These are phyloP conservation scores for Ophiostoma ulmi DNA, from an alignment of 2,329 filamentous ascomycete genomes.

Conservation along the genomic window DNA sequence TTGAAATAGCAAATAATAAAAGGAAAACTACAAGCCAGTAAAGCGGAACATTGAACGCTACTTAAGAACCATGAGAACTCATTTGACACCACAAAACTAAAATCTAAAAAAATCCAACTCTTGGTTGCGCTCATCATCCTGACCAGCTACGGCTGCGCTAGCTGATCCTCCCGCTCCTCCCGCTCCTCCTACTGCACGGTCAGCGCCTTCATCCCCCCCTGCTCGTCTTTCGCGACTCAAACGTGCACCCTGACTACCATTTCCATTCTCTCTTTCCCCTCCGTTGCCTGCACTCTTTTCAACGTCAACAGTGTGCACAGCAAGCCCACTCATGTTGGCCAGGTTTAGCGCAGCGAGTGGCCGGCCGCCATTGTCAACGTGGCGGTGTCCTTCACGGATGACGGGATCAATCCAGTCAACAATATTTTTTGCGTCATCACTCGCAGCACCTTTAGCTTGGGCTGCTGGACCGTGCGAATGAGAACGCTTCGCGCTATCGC, in stretches of 20 bases:
- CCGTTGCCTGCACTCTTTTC: background rate
- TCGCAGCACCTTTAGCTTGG: background rate
- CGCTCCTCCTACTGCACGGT: background rate
- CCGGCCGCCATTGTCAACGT: background rate
- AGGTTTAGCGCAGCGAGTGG: background rate
- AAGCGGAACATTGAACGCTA: too few relatives aligned
- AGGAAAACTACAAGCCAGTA: too few relatives aligned
- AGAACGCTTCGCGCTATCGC: background rate
- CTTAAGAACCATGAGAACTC: background rate
- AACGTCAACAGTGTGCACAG: background rate
- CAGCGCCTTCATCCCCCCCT: background rate
- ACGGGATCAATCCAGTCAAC: conserved; percentile 31
- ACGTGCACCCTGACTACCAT: background rate
- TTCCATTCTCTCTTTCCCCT: background rate
- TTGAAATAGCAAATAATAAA: background rate
- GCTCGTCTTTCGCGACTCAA: background rate
- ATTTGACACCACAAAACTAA: conserved; percentile 21
- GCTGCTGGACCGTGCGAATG: background rate
- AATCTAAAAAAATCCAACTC: conserved; percentile 41
- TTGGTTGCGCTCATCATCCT: conserved; percentile 33
- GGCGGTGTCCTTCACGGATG: conserved; percentile 8
- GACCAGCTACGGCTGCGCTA: background rate
- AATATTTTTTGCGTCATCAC: conserved; percentile 17
- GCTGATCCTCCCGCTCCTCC: background rate
- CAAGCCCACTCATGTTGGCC: background rate